Base-by-base conservation (phyloP, 208 protist genomes). In the Trypanosoma platydactyli region DNA sequence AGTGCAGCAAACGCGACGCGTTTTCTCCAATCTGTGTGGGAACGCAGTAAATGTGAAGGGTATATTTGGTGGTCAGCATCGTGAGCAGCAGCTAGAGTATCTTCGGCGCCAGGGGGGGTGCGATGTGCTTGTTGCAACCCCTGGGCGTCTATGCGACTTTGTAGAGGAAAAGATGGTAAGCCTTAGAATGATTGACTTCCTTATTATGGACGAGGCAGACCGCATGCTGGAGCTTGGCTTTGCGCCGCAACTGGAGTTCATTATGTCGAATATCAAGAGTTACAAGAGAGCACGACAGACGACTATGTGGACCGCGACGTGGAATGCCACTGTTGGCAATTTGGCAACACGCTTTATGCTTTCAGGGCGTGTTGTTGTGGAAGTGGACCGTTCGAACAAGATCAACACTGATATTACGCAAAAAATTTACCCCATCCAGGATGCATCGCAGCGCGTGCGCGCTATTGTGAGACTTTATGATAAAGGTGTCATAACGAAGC, bases 161-260 rank as follows among this genome's bases (percentile, higher is more conserved):
- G 46, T 84, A 25, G 57, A 64, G 35, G 65, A 50, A 9, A 78
- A 74, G 30, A 35, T 58, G 20, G 80, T 99, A 11, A 78, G 68
- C 15, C 62, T 99, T 1, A 53, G 76, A 2, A 18, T 67, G 24
- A 76, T 97, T 35, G 83, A 81, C 46, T 97, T 96, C 60, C 70
- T 99, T 22, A 84, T 95, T 18, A 82, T 98, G 25, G 97, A 99
- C 73, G 97, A 98, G 57, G 96, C 94, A 9, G 97, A 99, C 73
- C 83, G 96, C 22, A 98, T 99, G 95, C 79, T 99, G 20, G 97
- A 98, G 77, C 68, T 79, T 59, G 68, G 70, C 65, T 56, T 86
- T 73, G 59, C 73, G 62, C 62, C 68, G 60, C 68, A 81, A 71
- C 25, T 88, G 40, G 88, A 98, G 53, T 70, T 86, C 45, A 94